Percentiles rank a stretch among this genome's conserved stretches.
Evolutionary conservation across 805 yeast species (phyloP).

Genomic region (Wickerhamiella kazuoi): DNA sequence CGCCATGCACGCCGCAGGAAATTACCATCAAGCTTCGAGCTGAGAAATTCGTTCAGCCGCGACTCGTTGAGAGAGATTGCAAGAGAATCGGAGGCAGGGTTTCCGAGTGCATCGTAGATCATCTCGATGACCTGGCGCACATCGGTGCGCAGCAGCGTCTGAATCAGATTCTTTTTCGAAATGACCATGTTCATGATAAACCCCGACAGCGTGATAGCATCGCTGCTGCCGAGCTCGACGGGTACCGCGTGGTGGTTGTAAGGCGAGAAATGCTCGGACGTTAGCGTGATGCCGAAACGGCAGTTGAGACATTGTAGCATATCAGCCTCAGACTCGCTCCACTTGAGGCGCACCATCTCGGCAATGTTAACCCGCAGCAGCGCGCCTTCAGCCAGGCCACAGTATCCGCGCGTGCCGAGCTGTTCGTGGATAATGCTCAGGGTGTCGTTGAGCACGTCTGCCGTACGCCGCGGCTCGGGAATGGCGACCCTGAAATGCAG

Average conservation of each 20-base stretch:
- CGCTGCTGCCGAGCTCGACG: conserved; percentile 23
- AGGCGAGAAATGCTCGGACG: conserved; percentile 43
- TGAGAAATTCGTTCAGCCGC: conserved; percentile 29
- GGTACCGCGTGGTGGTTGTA: conserved; percentile 43
- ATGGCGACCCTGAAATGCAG: conserved; percentile 23
- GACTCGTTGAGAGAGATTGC: conserved; percentile 23
- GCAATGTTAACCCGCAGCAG: conserved; percentile 45
- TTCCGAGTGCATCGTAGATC: conserved; percentile 5
- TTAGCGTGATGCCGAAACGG: conserved; percentile 48
- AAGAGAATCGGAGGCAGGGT: background rate
- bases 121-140: conserved; percentile 5
- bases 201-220: conserved; percentile 26
- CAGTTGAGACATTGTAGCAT: conserved; percentile 66
- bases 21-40: background rate
- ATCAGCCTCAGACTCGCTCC: conserved; percentile 40
- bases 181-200: conserved; percentile 40
- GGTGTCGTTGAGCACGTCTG: conserved; percentile 25
- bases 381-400: conserved; percentile 45
- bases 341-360: conserved; percentile 28
- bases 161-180: conserved; percentile 40
- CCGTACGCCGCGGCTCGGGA: conserved; percentile 8
- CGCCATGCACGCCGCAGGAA: conserved; percentile 1
- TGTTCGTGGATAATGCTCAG: conserved; percentile 52
- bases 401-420: conserved; percentile 49
- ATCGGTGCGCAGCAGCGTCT: conserved; percentile 47